Base-by-base conservation (phyloP, 2,329 filamentous ascomycete species). In the Penicillium palitans region DNA sequence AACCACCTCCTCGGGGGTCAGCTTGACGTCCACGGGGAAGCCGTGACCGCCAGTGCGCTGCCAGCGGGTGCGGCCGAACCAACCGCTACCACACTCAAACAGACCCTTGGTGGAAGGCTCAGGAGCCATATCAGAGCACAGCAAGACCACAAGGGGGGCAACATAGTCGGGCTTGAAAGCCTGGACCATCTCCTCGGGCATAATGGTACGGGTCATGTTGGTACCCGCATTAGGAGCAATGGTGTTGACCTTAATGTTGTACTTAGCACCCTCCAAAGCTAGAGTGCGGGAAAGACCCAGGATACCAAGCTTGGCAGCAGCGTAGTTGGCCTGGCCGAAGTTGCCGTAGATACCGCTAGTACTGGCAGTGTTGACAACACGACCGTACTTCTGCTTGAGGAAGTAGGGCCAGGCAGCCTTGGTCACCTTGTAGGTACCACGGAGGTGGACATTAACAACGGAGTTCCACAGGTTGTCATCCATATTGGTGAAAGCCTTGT, bases 81-180 rank as follows among this genome's bases (percentile, higher is more conserved):
- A 99, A 64, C 93, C 95, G 73, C 90, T 95, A 70, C 95, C 95
- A 67, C 93, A 91, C 80, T 99, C 95, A 79, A 92, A 99, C 48
- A 99, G 84, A 53, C 88, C 89, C 64, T 93, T 93, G 58, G 92
- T 97, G 17, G 87, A 85, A 66, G 90, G 86, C 71, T 90, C 85
- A 29, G 95, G 93, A 53, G 92, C 87, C 79, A 91, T 90, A 80
- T 99, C 95, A 15, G 86, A 88, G 74, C 87, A 91, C 58, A 99
- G 89, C 44, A 93, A 87, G 55, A 93, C 87, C 52, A 99, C 93
- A 39, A 98, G 80, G 61, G 95, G 95, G 53, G 95, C 95, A 76
- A 99, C 93, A 78, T 96, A 98, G 74, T 98, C 93, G 60, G 95
- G 95, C 87, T 98, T 99, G 84, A 99, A 96, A 46, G 95, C 93